phyloP scores from a whole-genome alignment of 2,329 filamentous ascomycete genomes.

The Ascocoryne sarcoides region DNA sequence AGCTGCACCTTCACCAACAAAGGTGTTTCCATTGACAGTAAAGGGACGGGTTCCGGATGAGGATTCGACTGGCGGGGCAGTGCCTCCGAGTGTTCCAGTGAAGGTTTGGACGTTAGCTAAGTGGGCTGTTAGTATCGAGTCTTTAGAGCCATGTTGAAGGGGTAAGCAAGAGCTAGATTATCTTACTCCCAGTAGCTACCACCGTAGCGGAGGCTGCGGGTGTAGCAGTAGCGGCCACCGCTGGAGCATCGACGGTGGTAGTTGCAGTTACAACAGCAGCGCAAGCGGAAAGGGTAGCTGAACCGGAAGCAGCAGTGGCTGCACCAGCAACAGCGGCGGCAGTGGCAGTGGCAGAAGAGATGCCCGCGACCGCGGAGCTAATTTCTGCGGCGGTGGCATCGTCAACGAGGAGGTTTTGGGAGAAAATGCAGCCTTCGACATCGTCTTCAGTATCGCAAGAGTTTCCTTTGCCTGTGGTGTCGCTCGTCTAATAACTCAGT shows the following conservation, averaged over 20 bases:
- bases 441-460: slow-evolving; percentile 42
- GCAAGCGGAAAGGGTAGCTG: slow-evolving; percentile 2
- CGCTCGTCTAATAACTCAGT: slow-evolving; percentile 22
- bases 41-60: slow-evolving; percentile 45
- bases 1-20: slow-evolving; percentile 46
- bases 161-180: neutral
- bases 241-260: neutral
- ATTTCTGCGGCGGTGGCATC: slow-evolving; percentile 46
- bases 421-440: slow-evolving; percentile 41
- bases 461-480: slow-evolving; percentile 39
- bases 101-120: slow-evolving; percentile 33
- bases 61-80: slow-evolving; percentile 39
- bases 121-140: slow-evolving; percentile 9
- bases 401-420: slow-evolving; percentile 41
- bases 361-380: slow-evolving; percentile 35
- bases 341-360: slow-evolving; percentile 2
- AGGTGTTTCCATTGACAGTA: slow-evolving; percentile 46
- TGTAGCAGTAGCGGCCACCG: neutral
- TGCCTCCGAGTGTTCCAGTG: slow-evolving; percentile 41
- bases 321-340: slow-evolving; percentile 10
- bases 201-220: slow-evolving; percentile 23
- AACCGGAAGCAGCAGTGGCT: slow-evolving; percentile 6
- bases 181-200: slow-evolving; percentile 23
- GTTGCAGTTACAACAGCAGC: slow-evolving; percentile 12
- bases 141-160: neutral